These are phyloP conservation scores for Magnaporthales sp. DNA, from an alignment of 2,329 filamentous ascomycete genomes.

Conservation along the genomic window DNA sequence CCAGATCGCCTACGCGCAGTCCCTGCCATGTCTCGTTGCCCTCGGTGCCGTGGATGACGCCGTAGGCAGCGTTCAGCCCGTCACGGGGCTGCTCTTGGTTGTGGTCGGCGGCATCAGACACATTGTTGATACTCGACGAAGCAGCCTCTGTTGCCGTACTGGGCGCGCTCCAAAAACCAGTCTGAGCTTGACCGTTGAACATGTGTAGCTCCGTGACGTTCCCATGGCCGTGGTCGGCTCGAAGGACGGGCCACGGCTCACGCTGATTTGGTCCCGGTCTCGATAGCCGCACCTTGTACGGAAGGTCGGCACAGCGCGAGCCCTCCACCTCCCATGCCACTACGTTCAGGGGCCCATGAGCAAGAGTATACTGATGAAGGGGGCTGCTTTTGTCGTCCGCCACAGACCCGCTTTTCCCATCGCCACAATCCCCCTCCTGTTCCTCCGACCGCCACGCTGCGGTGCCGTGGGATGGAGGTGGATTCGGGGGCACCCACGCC, in stretches of 20 bases:
- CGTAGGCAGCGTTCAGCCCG: background rate
- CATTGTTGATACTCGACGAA: background rate
- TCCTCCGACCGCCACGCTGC: background rate
- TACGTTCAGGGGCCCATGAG: constrained; percentile 47
- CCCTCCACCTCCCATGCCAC: constrained; percentile 50
- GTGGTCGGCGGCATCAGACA: background rate
- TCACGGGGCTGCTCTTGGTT: background rate
- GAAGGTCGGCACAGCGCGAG: constrained; percentile 38
- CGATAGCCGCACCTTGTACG: constrained; percentile 19
- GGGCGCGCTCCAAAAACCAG: background rate
- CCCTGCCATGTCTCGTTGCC: background rate
- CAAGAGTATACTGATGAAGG: background rate
- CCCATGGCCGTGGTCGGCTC: background rate
- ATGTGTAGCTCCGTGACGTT: background rate
- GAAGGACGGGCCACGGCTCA: background rate
- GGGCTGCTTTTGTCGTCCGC: background rate
- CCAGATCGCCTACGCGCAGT: background rate
- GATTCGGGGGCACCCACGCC: background rate
- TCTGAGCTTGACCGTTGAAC: background rate
- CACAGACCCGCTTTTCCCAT: background rate
- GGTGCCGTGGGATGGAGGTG: background rate
- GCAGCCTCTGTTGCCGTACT: background rate
- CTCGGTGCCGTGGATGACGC: background rate
- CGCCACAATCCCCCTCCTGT: background rate
- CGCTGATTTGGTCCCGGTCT: background rate